Percentiles rank a stretch among this genome's conserved stretches.
These are phyloP conservation scores for Achlya hypogyna DNA, from an alignment of 352 stramenopile genomes.

Conservation along the genomic window DNA sequence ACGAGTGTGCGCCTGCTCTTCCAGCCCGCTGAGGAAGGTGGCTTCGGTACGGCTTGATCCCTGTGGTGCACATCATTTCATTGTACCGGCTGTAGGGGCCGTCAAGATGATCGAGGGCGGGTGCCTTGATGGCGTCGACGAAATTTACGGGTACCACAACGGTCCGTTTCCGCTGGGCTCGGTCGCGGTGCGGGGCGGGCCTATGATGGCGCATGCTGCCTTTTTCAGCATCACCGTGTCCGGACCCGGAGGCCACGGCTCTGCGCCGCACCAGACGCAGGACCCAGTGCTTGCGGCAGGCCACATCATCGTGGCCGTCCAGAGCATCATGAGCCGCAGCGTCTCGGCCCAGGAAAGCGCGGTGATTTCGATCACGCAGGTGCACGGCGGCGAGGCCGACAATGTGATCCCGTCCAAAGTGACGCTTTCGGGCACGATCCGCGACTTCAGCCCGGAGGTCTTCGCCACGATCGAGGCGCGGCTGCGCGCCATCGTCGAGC, in stretches of 20 bases:
- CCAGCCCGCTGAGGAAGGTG: slow-evolving; percentile 90
- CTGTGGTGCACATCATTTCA: slow-evolving; percentile 74
- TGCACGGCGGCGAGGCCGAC: slow-evolving; percentile 87
- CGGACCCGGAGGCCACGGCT: slow-evolving; percentile 90
- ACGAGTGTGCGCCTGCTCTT: slow-evolving; percentile 90
- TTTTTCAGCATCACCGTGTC: slow-evolving; percentile 88
- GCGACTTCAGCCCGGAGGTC: slow-evolving; percentile 84
- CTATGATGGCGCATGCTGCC: slow-evolving; percentile 87
- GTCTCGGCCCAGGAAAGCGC: slow-evolving; percentile 85
- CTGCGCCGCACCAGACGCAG: slow-evolving; percentile 83
- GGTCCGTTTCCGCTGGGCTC: slow-evolving; percentile 80
- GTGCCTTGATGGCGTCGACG: slow-evolving; percentile 66
- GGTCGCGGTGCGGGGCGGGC: slow-evolving; percentile 77
- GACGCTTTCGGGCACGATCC: slow-evolving; percentile 86
- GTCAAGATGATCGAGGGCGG: slow-evolving; percentile 91
- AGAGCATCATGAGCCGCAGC: slow-evolving; percentile 89
- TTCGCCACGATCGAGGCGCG: slow-evolving; percentile 73
- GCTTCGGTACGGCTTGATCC: slow-evolving; percentile 48
- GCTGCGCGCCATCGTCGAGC: slow-evolving; percentile 73
- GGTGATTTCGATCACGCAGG: slow-evolving; percentile 87
- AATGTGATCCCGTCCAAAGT: slow-evolving; percentile 90
- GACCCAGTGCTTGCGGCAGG: slow-evolving; percentile 89
- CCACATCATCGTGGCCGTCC: slow-evolving; percentile 86
- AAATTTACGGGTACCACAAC: slow-evolving; percentile 91
- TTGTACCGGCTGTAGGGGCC: slow-evolving; percentile 61